phyloP scores from a whole-genome alignment of 805 yeast species.

The Yamadazyma ubonensis region DNA sequence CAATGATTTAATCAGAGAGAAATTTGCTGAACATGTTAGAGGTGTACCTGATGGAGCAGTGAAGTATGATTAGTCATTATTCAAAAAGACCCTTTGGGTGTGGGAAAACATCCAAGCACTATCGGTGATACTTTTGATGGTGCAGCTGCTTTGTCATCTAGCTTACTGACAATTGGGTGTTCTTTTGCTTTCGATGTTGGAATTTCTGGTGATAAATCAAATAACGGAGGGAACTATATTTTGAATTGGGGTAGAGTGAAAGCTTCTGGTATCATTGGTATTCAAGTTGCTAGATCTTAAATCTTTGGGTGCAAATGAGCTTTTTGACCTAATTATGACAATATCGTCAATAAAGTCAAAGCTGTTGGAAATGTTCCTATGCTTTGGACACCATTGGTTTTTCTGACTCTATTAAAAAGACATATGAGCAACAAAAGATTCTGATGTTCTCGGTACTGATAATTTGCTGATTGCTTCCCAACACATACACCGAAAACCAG shows the following conservation, averaged over 20 bases:
- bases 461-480: too few relatives aligned
- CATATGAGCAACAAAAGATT: slow-evolving; percentile 19
- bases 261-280: slow-evolving; percentile 30
- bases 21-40: slow-evolving; percentile 23
- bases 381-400: slow-evolving; percentile 30
- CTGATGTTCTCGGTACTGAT: slow-evolving; percentile 13
- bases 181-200: slow-evolving; percentile 16
- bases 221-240: slow-evolving; percentile 15
- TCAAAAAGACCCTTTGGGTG: too few relatives aligned
- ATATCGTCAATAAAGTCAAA: slow-evolving; percentile 23
- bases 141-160: slow-evolving; percentile 18
- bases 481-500: too few relatives aligned
- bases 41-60: slow-evolving; percentile 19
- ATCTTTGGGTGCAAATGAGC: slow-evolving; percentile 29
- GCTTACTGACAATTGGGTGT: slow-evolving; percentile 18
- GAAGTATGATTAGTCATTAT: too few relatives aligned
- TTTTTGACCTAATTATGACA: slow-evolving; percentile 26
- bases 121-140: slow-evolving; percentile 18
- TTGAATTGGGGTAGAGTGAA: slow-evolving; percentile 41
- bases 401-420: slow-evolving; percentile 15
- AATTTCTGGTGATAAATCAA: slow-evolving; percentile 11
- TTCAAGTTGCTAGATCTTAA: slow-evolving; percentile 32
- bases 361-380: slow-evolving; percentile 20
- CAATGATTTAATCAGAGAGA: slow-evolving; percentile 19
- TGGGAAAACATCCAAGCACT: slow-evolving; percentile 11